Evolutionary conservation across 2,329 filamentous ascomycete species (phyloP), one percentile per base, ranked within the genome.

Genomic region (Hymenoscyphus linearis): DNA sequence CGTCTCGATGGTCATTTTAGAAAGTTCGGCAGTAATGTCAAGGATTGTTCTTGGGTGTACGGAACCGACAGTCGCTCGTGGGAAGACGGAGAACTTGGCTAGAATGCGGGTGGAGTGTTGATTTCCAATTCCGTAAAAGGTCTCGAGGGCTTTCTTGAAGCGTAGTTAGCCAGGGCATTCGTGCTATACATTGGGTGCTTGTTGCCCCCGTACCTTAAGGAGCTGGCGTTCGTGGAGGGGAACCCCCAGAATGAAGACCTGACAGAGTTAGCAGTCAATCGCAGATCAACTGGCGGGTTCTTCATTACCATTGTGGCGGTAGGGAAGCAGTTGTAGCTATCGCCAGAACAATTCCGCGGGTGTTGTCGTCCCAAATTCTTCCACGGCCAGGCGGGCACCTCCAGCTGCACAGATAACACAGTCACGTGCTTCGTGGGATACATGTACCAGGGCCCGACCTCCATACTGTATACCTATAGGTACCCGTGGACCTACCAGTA

Each of bases 1-100:
- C 75, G 89, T 96, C 76, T 97, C 95, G 70, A 98, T 91, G 63
- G 89, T 96, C 91, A 99, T 93, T 59, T 86, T 87, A 16, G 91
- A 90, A 47, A 99, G 80, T 71, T 96, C 91, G 57, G 89, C 89
- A 25, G 89, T 95, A 63, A 99, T 80, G 58, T 89, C 88, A 58
- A 91, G 87, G 68, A 96, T 79, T 63, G 91, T 93, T 74, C 89
- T 86, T 62, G 87, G 85, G 52, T 85, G 82, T 22, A 99, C 78
- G 7, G 85, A 82, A 73, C 89, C 90, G 68, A 98, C 81, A 72
- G 87, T 89, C 67, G 90, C 89, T 61, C 85, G 87, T 34, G 91
- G 87, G 78, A 96, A 90, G 73, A 99, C 96, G 69, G 88, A 87
- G 78, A 91, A 88, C 72, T 91, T 93, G 67, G 95, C 90, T 80